Percentiles rank a stretch among this genome's conserved stretches.
Conservation (phyloP, 306 rosid genomes). For the Gastrolobium villosum region DNA sequence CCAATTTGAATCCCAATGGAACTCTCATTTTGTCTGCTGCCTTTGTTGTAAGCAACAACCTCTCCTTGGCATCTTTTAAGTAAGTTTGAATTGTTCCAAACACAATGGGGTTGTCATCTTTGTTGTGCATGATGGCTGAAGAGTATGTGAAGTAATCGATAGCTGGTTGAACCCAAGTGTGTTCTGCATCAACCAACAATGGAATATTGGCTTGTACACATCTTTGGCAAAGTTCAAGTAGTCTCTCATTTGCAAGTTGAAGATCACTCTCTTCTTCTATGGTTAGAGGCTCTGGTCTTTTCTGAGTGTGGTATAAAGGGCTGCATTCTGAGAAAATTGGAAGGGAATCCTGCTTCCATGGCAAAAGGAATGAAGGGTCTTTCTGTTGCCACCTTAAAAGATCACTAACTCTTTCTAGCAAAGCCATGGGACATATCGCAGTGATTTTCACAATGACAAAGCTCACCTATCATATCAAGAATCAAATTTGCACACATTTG, state of each 20-base stretch:
- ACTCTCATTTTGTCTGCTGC: constrained; percentile 70
- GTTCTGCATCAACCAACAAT: constrained; percentile 71
- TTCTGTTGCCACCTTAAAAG: constrained; percentile 87
- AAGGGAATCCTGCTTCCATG: constrained; percentile 79
- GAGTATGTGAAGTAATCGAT: constrained; percentile 56
- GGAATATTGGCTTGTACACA: constrained; percentile 63
- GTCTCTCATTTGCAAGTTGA: constrained; percentile 58
- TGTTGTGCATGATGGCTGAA: too few relatives aligned
- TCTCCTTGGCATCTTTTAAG: constrained; percentile 83
- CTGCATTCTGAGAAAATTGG: constrained; percentile 79
- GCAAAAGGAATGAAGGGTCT: constrained; percentile 70
- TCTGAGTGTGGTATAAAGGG: constrained; percentile 80
- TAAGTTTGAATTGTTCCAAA: constrained; percentile 64
- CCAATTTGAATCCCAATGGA: constrained; percentile 84
- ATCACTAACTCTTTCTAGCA: constrained; percentile 75
- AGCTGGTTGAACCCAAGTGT: constrained; percentile 75
- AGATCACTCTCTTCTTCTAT: constrained; percentile 75
- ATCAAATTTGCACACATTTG: not conserved
- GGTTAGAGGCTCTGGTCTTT: constrained; percentile 65
- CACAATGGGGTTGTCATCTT: too few relatives aligned
- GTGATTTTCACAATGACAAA: constrained; percentile 76
- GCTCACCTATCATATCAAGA: constrained; percentile 61
- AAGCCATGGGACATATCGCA: constrained; percentile 81
- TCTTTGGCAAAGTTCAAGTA: constrained; percentile 54
- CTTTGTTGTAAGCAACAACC: constrained; percentile 57